Percentiles rank a stretch among this genome's conserved stretches.
Conservation (phyloP, 2,329 filamentous ascomycete species). For the Beauveria scarabaeidicola region DNA sequence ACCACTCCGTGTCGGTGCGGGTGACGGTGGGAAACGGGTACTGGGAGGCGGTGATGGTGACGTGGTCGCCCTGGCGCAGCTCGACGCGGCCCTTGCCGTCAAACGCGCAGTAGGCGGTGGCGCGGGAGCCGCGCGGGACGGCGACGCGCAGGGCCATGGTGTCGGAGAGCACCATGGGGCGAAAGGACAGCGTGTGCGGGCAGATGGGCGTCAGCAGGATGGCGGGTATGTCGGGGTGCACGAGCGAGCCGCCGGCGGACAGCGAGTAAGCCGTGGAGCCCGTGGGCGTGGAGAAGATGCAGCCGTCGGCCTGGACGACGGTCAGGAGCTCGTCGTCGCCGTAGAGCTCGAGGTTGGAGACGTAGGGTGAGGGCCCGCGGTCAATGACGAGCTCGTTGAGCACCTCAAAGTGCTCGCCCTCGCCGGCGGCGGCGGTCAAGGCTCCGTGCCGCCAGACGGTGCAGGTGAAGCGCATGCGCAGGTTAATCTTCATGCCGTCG, state of each 20-base stretch:
- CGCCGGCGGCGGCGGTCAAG: constrained; percentile 45
- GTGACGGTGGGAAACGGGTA: constrained; percentile 97
- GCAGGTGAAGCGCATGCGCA: constrained; percentile 98
- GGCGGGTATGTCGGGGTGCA: constrained; percentile 93
- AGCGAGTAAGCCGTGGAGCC: constrained; percentile 93
- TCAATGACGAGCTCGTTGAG: constrained; percentile 98
- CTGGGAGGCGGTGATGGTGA: constrained; percentile 90
- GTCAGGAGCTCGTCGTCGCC: constrained; percentile 92
- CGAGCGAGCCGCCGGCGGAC: constrained; percentile 87
- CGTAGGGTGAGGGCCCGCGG: constrained; percentile 90
- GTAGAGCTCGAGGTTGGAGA: constrained; percentile 93
- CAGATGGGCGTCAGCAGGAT: constrained; percentile 97
- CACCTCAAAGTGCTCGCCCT: constrained; percentile 94
- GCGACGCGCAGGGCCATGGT: constrained; percentile 85
- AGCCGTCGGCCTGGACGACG: constrained; percentile 91
- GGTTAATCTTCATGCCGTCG: constrained; percentile 89
- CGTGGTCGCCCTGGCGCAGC: constrained; percentile 84
- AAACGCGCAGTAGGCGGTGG: constrained; percentile 93
- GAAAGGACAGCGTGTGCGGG: constrained; percentile 92
- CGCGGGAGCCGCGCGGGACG: constrained; percentile 75
- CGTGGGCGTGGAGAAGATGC: constrained; percentile 95
- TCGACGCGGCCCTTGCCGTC: constrained; percentile 95
- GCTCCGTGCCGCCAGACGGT: constrained; percentile 76
- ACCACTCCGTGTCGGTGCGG: constrained; percentile 86
- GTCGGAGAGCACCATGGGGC: constrained; percentile 95